Evolutionary conservation across 2,329 filamentous ascomycete species (phyloP).

Genomic region (Monosporascus sp.): DNA sequence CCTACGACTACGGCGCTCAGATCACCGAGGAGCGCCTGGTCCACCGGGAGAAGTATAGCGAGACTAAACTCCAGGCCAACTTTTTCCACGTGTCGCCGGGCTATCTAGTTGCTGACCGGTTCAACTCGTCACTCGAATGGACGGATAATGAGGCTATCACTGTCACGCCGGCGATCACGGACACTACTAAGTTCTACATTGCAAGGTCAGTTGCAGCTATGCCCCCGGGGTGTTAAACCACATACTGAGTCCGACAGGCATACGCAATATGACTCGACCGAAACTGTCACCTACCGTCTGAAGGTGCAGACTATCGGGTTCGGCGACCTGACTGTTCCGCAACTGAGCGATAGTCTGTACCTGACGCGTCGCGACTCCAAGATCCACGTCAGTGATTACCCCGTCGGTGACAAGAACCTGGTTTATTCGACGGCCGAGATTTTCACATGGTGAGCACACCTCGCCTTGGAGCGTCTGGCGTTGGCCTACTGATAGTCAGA

Average conservation of each 20-base stretch:
- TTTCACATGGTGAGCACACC: conserved; percentile 50
- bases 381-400: conserved; percentile 62
- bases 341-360: conserved; percentile 13
- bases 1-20: conserved; percentile 49
- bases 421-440: conserved; percentile 67
- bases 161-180: conserved; percentile 8
- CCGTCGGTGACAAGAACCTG: conserved; percentile 51
- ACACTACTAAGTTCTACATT: conserved; percentile 16
- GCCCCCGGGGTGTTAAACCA: not conserved
- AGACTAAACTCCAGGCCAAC: conserved; percentile 70
- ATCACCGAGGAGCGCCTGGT: conserved; percentile 67
- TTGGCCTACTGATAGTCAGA: no score
- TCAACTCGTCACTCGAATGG: conserved; percentile 23
- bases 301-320: no score
- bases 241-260: not conserved
- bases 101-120: conserved; percentile 57
- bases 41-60: conserved; percentile 69
- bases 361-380: conserved; percentile 56
- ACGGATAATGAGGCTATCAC: conserved; percentile 37
- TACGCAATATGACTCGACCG: conserved; percentile 6
- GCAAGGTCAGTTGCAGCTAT: conserved; percentile 1
- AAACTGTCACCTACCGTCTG: not conserved
- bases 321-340: conserved; percentile 6
- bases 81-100: conserved; percentile 68
- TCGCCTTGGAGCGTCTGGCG: no score